These are phyloP conservation scores for Didymella glomerata DNA, from an alignment of 2,329 filamentous ascomycete genomes.

Conservation along the genomic window DNA sequence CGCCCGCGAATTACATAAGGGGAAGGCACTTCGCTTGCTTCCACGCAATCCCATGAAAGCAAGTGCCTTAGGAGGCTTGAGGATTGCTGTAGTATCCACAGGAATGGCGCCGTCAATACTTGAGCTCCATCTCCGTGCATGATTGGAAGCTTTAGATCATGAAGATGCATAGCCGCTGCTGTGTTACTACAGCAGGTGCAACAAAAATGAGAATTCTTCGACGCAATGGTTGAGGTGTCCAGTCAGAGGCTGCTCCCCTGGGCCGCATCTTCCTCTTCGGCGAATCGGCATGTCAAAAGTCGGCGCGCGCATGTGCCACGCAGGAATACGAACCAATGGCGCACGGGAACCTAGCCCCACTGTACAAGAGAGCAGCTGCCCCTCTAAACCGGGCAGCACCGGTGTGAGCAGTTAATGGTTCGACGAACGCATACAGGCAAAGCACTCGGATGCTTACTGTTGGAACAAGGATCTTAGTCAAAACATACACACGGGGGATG, in stretches of 20 bases:
- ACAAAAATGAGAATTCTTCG: background rate
- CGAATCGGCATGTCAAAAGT: slow-evolving; percentile 28
- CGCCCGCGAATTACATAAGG: slow-evolving; percentile 15
- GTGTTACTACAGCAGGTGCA: slow-evolving; percentile 1
- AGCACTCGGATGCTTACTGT: slow-evolving; percentile 15
- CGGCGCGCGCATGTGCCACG: slow-evolving; percentile 28
- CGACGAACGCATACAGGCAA: slow-evolving; percentile 26
- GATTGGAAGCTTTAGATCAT: background rate
- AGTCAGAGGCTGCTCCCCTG: slow-evolving; percentile 11
- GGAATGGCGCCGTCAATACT: slow-evolving; percentile 3
- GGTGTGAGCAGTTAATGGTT: slow-evolving; percentile 40
- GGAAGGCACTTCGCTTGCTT: slow-evolving; percentile 3
- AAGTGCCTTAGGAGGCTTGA: slow-evolving; percentile 2
- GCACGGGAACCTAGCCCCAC: slow-evolving; percentile 21
- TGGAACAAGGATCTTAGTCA: slow-evolving; percentile 18
- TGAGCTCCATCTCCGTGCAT: slow-evolving; percentile 7
- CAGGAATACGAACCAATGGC: slow-evolving; percentile 24
- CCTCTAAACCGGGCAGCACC: slow-evolving; percentile 28
- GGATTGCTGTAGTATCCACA: slow-evolving; percentile 5
- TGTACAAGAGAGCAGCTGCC: slow-evolving; percentile 26
- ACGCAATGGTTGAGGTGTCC: background rate
- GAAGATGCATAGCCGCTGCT: background rate
- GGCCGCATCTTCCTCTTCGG: slow-evolving; percentile 25
- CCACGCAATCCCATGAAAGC: background rate
- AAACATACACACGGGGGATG: slow-evolving; percentile 24